These are phyloP conservation scores for Neocallimastix lanati DNA, from an alignment of 192 early-diverging fungal genomes.

Conservation along the genomic window DNA sequence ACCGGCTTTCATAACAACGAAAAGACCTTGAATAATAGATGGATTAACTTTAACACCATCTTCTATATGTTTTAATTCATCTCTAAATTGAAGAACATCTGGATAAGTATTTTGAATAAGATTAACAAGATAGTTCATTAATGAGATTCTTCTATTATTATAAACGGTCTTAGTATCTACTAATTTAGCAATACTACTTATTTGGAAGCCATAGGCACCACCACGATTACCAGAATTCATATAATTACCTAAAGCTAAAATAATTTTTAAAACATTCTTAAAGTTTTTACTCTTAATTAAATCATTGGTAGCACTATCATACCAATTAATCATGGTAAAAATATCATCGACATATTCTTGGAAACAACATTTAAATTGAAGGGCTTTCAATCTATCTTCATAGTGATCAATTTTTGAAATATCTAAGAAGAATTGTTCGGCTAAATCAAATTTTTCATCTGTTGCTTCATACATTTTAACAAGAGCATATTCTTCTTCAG, in stretches of 20 bases:
- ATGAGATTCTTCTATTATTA: not conserved
- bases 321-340: not conserved
- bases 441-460: not conserved
- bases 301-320: not conserved
- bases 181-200: not conserved
- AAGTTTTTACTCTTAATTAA: not conserved
- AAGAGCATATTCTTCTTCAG: not conserved
- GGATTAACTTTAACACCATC: not conserved
- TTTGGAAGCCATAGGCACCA: slow-evolving; percentile 2
- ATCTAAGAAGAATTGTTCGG: not conserved
- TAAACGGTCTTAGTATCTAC: not conserved
- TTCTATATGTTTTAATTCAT: not conserved
- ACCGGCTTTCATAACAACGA: not conserved
- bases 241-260: slow-evolving; percentile 2
- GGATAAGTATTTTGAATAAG: not conserved
- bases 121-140: slow-evolving; percentile 1
- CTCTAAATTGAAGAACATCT: not conserved
- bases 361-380: slow-evolving; percentile 1
- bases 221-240: not conserved
- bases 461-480: not conserved
- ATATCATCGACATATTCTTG: not conserved
- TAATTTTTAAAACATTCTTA: not conserved
- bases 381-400: not conserved
- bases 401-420: not conserved
- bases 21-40: not conserved